A percentile compares a stretch with the other conserved stretches of the same genome.
These are phyloP conservation scores for Laguncularia racemosa DNA, from an alignment of 345 rosid species.

Conservation along the genomic window DNA sequence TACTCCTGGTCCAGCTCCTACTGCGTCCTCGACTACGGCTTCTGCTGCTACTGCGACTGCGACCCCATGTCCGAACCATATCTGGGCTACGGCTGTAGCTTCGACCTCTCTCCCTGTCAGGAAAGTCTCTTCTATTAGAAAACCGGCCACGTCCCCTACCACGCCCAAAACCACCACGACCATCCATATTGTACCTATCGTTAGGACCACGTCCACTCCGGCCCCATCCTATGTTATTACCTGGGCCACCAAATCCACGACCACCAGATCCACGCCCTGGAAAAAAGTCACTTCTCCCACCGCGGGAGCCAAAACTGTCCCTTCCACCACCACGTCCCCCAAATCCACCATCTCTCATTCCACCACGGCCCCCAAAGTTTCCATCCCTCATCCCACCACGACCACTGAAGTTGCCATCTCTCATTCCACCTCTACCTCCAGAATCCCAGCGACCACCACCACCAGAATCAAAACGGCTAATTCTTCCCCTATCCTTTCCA, in stretches of 20 bases:
- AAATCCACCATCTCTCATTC: slow-evolving; percentile 27
- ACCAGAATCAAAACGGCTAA: slow-evolving; percentile 62
- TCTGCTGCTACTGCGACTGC: slow-evolving; percentile 40
- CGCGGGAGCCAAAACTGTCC: slow-evolving; percentile 36
- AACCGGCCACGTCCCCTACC: slow-evolving; percentile 68
- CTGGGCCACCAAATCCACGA: slow-evolving; percentile 59
- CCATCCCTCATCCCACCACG: slow-evolving; percentile 49
- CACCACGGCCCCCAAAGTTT: slow-evolving; percentile 23
- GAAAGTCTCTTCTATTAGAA: slow-evolving; percentile 59
- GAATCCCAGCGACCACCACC: slow-evolving; percentile 74
- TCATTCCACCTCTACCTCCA: slow-evolving; percentile 35
- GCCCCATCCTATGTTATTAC: slow-evolving; percentile 27
- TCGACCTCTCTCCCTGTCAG: slow-evolving; percentile 47
- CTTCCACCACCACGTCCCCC: slow-evolving; percentile 41
- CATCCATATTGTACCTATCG: slow-evolving; percentile 55
- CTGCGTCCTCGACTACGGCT: slow-evolving; percentile 34
- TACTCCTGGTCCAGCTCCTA: slow-evolving; percentile 33
- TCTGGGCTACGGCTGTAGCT: slow-evolving; percentile 76
- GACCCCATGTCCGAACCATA: slow-evolving; percentile 43
- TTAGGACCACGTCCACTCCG: slow-evolving; percentile 48
- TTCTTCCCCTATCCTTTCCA: slow-evolving; percentile 60
- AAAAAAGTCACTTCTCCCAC: slow-evolving; percentile 43
- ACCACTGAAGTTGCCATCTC: slow-evolving; percentile 44
- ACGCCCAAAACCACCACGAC: slow-evolving; percentile 39
- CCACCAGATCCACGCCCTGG: slow-evolving; percentile 59